phyloP scores from a whole-genome alignment of 768 basidiomycete species.

The Amanita muscaria region DNA sequence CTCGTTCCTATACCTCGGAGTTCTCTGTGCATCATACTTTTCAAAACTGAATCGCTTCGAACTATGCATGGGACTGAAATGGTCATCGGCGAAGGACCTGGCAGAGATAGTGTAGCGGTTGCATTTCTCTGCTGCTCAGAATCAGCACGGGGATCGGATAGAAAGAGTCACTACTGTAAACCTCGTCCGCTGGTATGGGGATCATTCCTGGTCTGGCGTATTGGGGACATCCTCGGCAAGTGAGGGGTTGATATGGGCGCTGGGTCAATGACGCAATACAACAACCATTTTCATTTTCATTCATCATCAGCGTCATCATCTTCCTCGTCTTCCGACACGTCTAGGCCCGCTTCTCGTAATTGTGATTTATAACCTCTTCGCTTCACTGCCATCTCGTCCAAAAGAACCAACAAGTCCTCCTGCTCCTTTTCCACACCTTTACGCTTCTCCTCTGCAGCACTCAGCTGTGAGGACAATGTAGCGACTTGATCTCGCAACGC shows the following conservation, averaged over 20 bases:
- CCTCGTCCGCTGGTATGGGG: background rate
- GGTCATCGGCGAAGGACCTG: too few relatives aligned
- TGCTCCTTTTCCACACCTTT: slow-evolving; percentile 92
- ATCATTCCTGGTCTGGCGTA: background rate
- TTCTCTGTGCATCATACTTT: slow-evolving; percentile 21
- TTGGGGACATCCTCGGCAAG: background rate
- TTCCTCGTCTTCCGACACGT: slow-evolving; percentile 89
- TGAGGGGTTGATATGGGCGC: background rate
- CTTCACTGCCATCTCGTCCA: slow-evolving; percentile 88
- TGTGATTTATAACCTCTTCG: slow-evolving; percentile 74
- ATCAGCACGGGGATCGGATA: background rate
- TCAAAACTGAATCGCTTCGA: slow-evolving; percentile 20
- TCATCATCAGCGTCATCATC: slow-evolving; percentile 61
- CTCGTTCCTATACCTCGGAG: too few relatives aligned
- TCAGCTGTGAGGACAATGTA: slow-evolving; percentile 38
- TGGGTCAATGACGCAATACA: background rate
- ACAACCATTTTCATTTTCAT: slow-evolving; percentile 19
- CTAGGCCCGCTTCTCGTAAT: slow-evolving; percentile 66
- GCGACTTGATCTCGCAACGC: slow-evolving; percentile 39
- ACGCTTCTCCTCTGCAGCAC: slow-evolving; percentile 50
- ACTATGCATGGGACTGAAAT: slow-evolving; percentile 23
- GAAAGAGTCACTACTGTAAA: background rate
- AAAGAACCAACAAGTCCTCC: slow-evolving; percentile 85
- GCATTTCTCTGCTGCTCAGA: too few relatives aligned
- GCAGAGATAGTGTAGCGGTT: too few relatives aligned